These are phyloP conservation scores for Drechmeria coniospora DNA, from an alignment of 2,329 filamentous ascomycete genomes.

Conservation along the genomic window DNA sequence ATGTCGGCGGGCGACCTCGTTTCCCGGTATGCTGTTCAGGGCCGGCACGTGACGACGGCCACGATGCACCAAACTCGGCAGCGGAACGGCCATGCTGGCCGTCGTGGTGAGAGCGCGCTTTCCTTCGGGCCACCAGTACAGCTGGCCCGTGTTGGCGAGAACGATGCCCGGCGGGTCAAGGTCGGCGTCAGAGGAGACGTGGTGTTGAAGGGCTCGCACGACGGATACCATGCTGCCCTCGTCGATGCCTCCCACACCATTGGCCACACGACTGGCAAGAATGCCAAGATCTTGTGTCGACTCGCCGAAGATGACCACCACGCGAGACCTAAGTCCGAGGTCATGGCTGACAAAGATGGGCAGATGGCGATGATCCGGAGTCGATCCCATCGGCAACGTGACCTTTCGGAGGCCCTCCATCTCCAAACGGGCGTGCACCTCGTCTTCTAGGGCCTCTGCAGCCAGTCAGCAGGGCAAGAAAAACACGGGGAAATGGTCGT, in stretches of 20 bases:
- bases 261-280: slow-evolving; percentile 53
- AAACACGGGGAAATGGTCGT: slow-evolving; percentile 10
- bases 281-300: slow-evolving; percentile 56
- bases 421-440: slow-evolving; percentile 47
- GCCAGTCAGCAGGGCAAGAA: neutral
- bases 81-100: slow-evolving; percentile 43
- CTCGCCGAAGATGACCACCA: slow-evolving; percentile 65
- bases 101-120: slow-evolving; percentile 41
- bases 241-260: slow-evolving; percentile 48
- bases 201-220: slow-evolving; percentile 28
- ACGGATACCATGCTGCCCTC: slow-evolving; percentile 56
- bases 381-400: slow-evolving; percentile 42
- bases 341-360: slow-evolving; percentile 46
- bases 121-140: slow-evolving; percentile 57
- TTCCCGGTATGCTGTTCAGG: slow-evolving; percentile 47
- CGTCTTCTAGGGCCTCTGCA: slow-evolving; percentile 44
- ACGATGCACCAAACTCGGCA: slow-evolving; percentile 45
- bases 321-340: slow-evolving; percentile 35
- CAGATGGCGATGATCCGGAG: slow-evolving; percentile 38
- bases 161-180: slow-evolving; percentile 42
- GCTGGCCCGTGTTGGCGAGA: slow-evolving; percentile 63
- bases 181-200: slow-evolving; percentile 18
- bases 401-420: slow-evolving; percentile 42
- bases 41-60: slow-evolving; percentile 33
- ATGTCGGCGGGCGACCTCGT: slow-evolving; percentile 44